A percentile compares a stretch with the other conserved stretches of the same genome.
Evolutionary conservation across 345 rosid genomes (phyloP).

Genomic region (Citrus unshiu): DNA sequence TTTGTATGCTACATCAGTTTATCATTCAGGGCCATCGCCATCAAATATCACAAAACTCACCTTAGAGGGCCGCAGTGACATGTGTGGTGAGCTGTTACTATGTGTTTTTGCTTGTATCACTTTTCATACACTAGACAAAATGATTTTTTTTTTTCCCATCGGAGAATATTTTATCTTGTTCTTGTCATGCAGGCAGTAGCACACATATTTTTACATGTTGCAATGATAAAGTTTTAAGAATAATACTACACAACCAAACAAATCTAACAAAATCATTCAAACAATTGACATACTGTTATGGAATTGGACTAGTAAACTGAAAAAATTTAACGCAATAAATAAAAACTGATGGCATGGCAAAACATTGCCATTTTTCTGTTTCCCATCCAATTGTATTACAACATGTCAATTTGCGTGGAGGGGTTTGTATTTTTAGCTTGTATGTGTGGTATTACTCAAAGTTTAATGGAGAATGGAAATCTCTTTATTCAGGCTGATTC

Average conservation of each 20-base stretch:
- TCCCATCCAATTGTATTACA: neutral
- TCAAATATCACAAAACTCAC: constrained; percentile 55
- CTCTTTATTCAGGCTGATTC: neutral
- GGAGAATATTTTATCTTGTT: neutral
- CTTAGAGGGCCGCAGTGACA: constrained; percentile 72
- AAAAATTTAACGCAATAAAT: neutral
- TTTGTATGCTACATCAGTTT: constrained; percentile 6
- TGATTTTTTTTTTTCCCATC: neutral
- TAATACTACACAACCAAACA: neutral
- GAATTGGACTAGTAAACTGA: neutral
- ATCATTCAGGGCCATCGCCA: constrained; percentile 19
- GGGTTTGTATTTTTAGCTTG: too few relatives aligned
- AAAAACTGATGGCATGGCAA: neutral
- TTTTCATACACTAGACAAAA: neutral
- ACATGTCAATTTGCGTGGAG: too few relatives aligned
- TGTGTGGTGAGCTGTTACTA: constrained; percentile 51
- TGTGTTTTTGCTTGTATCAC: neutral
- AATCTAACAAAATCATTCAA: neutral
- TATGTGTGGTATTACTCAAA: neutral
- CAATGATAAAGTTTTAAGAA: neutral
- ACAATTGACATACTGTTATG: neutral
- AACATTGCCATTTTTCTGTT: neutral
- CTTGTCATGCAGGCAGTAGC: neutral
- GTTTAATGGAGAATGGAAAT: constrained; percentile 1
- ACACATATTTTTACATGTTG: neutral